Conservation (phyloP, 331 rosid genomes). For the Acacia pycnantha region DNA sequence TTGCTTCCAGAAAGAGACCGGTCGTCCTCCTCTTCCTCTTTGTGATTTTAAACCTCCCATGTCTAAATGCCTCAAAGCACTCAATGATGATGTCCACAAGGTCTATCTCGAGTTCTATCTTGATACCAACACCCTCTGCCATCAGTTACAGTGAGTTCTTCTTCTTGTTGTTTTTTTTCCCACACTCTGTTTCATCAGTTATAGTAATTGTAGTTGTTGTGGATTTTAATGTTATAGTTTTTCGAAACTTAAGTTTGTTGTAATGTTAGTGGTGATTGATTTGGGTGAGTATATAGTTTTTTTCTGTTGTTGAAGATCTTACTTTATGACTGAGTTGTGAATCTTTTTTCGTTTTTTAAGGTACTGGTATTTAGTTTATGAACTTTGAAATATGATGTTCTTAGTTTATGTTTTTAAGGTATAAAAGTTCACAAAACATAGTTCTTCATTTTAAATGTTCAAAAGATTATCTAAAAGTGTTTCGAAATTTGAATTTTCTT, state of each 20-base stretch:
- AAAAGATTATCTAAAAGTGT: background rate
- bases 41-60: constrained; percentile 57
- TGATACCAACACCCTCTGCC: constrained; percentile 78
- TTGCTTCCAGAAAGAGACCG: constrained; percentile 85
- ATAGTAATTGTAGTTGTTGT: background rate
- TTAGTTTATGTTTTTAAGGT: too few species aligned
- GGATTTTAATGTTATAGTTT: background rate
- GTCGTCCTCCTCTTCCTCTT: constrained; percentile 58
- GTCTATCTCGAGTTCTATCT: constrained; percentile 86
- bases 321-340: too few species aligned
- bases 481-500: background rate
- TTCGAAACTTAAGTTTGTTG: background rate
- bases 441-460: background rate
- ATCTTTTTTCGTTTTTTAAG: background rate
- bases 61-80: constrained; percentile 42
- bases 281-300: too few species aligned
- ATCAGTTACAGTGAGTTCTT: constrained; percentile 74
- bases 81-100: constrained; percentile 59
- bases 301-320: too few species aligned
- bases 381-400: background rate
- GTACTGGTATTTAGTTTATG: background rate
- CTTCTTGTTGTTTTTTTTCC: background rate
- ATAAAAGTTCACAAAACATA: too few species aligned
- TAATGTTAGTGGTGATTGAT: background rate
- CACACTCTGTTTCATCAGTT: background rate